Evolutionary conservation across 495 filamentous ascomycete species (phyloP).

Genomic region (Trypethelium eluteriae): DNA sequence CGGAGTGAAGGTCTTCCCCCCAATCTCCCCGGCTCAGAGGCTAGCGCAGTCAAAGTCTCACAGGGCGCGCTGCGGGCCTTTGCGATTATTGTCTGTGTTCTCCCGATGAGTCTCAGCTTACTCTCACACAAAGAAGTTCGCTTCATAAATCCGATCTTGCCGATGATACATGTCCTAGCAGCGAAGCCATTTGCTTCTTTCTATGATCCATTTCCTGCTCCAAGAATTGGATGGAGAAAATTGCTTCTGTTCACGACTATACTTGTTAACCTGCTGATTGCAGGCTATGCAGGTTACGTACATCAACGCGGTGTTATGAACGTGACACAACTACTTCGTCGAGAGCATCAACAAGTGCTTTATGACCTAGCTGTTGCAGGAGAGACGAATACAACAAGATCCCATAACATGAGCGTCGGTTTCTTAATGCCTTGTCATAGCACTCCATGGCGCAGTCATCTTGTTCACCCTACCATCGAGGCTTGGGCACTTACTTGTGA

Average conservation of each 20-base stretch:
- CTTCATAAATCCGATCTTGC: conserved; percentile 91
- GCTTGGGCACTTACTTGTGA: conserved; percentile 90
- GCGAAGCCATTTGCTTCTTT: conserved; percentile 59
- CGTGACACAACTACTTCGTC: conserved; percentile 65
- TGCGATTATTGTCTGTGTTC: conserved; percentile 27
- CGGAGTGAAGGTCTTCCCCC: neutral
- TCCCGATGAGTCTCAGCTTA: conserved; percentile 48
- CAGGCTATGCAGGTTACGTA: conserved; percentile 61
- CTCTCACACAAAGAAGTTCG: conserved; percentile 96
- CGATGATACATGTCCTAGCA: conserved; percentile 71
- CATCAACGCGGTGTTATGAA: conserved; percentile 73
- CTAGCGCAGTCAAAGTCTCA: neutral
- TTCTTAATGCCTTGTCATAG: conserved; percentile 98
- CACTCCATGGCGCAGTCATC: conserved; percentile 90
- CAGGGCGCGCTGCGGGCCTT: conserved; percentile 31
- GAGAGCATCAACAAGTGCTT: conserved; percentile 50
- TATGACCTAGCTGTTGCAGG: neutral
- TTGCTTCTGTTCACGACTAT: conserved; percentile 52
- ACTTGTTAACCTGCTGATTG: conserved; percentile 60
- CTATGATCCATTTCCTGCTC: conserved; percentile 40
- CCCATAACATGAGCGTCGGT: conserved; percentile 54
- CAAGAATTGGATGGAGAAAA: conserved; percentile 38
- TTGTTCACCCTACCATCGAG: conserved; percentile 63
- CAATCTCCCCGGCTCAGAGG: conserved; percentile 10
- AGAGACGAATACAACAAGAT: neutral